phyloP scores from a whole-genome alignment of 1,284 basidiomycete genomes.

The Puccinia novopanici region DNA sequence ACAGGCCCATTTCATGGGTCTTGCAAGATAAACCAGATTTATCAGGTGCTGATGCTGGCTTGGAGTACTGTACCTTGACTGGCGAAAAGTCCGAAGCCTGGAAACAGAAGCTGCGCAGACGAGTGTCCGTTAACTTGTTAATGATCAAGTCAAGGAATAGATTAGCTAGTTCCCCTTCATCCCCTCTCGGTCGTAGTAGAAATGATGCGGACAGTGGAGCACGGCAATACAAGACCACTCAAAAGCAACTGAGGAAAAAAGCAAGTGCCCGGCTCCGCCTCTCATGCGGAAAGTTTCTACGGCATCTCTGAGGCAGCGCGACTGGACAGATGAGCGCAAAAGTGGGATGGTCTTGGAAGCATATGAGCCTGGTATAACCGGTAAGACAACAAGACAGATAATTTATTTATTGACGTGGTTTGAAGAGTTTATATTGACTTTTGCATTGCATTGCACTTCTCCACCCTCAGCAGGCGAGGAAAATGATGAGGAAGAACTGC shows the following conservation, averaged over 20 bases:
- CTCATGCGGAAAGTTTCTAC: constrained; percentile 12
- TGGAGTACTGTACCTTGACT: not conserved
- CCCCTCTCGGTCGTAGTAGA: not conserved
- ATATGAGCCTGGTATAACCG: not conserved
- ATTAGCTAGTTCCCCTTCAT: not conserved
- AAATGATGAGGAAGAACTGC: constrained; percentile 16
- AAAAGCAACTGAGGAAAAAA: constrained; percentile 21
- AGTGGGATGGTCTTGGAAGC: not conserved
- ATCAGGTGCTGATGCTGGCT: not conserved
- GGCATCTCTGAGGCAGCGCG: not conserved
- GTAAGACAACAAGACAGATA: not conserved
- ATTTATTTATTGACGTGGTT: no score
- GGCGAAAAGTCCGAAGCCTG: constrained; percentile 9
- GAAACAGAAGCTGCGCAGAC: constrained; percentile 6
- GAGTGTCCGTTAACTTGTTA: constrained; percentile 8
- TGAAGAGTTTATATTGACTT: not conserved
- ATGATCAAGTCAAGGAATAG: constrained; percentile 17
- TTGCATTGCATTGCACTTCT: not conserved
- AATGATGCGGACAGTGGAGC: not conserved
- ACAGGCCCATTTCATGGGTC: not conserved
- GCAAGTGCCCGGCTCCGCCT: constrained; percentile 25
- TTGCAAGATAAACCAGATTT: constrained; percentile 6
- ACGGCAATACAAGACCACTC: not conserved
- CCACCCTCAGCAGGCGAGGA: not conserved
- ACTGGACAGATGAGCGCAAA: not conserved